A percentile compares a stretch with the other conserved stretches of the same genome.
Conservation (phyloP, 805 yeast genomes). For the Kluyveromyces siamensis region DNA sequence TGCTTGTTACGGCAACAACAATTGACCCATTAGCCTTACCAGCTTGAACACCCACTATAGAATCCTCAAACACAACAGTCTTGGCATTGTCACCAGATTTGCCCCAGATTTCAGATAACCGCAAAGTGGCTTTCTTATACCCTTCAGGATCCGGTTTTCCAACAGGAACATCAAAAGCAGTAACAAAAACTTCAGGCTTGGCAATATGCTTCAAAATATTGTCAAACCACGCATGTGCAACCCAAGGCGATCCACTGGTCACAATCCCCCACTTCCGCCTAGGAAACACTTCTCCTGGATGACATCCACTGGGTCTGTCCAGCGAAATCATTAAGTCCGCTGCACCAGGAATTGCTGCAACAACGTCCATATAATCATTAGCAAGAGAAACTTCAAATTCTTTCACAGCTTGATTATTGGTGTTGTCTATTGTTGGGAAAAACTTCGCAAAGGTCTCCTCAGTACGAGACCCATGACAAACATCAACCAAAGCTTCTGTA, state of each 20-base stretch:
- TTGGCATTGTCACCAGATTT: slow-evolving; percentile 17
- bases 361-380: slow-evolving; percentile 53
- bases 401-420: slow-evolving; percentile 39
- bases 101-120: slow-evolving; percentile 36
- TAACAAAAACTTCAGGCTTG: slow-evolving; percentile 65
- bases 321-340: slow-evolving; percentile 44
- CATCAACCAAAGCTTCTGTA: slow-evolving; percentile 53
- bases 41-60: slow-evolving; percentile 73
- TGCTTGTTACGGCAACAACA: slow-evolving; percentile 68
- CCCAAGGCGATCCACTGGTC: slow-evolving; percentile 64
- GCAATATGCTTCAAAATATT: slow-evolving; percentile 41
- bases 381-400: slow-evolving; percentile 57
- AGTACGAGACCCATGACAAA: slow-evolving; percentile 71
- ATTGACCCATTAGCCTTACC: slow-evolving; percentile 72
- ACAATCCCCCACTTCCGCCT: slow-evolving; percentile 70
- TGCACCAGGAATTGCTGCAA: slow-evolving; percentile 64
- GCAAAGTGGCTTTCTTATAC: slow-evolving; percentile 47
- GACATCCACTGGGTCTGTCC: slow-evolving; percentile 25
- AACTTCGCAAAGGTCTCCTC: slow-evolving; percentile 56
- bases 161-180: slow-evolving; percentile 60
- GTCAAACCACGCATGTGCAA: slow-evolving; percentile 68
- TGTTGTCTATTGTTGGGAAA: slow-evolving; percentile 59
- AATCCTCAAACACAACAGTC: slow-evolving; percentile 71
- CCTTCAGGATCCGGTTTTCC: slow-evolving; percentile 85
- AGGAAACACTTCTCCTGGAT: background rate